Evolutionary conservation across 352 stramenopile species (phyloP).

Genomic region (Peronospora tabacina): DNA sequence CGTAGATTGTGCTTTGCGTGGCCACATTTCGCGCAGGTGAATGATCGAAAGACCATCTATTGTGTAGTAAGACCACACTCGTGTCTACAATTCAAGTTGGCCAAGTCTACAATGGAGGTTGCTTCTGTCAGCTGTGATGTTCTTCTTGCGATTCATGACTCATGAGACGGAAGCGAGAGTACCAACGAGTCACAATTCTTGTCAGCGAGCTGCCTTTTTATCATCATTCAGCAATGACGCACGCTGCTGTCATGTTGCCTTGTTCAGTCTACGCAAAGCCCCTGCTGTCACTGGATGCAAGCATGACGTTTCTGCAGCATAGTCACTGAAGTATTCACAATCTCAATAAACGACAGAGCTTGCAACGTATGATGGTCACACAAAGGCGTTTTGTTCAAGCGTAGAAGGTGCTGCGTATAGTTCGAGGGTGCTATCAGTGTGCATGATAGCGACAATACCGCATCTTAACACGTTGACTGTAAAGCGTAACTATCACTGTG

Average conservation of each 20-base stretch:
- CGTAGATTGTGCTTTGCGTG: conserved; percentile 51
- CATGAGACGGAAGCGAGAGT: conserved; percentile 8
- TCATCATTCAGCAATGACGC: conserved; percentile 62
- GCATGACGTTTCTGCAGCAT: conserved; percentile 23
- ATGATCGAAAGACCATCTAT: conserved; percentile 64
- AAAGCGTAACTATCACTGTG: not conserved
- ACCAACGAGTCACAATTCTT: conserved; percentile 48
- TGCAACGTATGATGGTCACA: conserved; percentile 9
- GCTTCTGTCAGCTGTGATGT: conserved; percentile 7
- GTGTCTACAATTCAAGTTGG: conserved; percentile 43
- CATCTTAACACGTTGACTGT: conserved; percentile 4
- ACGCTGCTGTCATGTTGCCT: conserved; percentile 62
- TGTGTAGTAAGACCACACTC: conserved; percentile 61
- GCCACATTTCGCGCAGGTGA: conserved; percentile 25
- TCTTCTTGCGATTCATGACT: not conserved
- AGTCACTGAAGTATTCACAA: conserved; percentile 16
- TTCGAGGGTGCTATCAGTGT: too few species aligned
- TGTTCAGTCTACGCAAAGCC: conserved; percentile 22
- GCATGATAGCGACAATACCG: conserved; percentile 7
- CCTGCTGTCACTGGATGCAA: conserved; percentile 19
- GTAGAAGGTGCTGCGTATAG: not conserved
- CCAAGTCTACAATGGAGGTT: not conserved
- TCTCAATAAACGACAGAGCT: conserved; percentile 14
- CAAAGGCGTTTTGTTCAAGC: conserved; percentile 4
- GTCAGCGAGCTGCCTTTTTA: conserved; percentile 26